Conservation (phyloP, 371 early-diverging fungal species). For the Rhizopus arrhizus region DNA sequence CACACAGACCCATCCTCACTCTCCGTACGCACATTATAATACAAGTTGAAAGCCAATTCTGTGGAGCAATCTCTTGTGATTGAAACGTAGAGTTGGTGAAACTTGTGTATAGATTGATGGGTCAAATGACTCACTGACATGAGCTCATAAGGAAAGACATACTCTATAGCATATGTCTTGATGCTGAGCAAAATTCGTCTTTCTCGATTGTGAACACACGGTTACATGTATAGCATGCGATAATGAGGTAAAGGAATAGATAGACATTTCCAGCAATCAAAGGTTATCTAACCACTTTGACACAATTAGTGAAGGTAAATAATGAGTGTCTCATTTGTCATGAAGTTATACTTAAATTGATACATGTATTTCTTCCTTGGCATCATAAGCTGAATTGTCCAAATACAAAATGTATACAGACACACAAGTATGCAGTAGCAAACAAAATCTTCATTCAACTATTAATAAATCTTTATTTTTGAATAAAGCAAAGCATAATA, state of each 20-base stretch:
- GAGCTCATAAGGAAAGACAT: constrained; percentile 26
- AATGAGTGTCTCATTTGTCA: constrained; percentile 70
- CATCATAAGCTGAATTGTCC: too few species aligned
- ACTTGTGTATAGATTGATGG: constrained; percentile 48
- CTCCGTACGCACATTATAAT: constrained; percentile 55
- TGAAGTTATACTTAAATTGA: constrained; percentile 53
- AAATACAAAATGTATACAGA: too few species aligned
- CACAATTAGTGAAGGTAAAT: constrained; percentile 40
- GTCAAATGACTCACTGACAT: constrained; percentile 27
- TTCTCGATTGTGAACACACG: constrained; percentile 64
- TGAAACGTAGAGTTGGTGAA: constrained; percentile 59
- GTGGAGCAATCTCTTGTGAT: constrained; percentile 55
- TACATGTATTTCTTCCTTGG: constrained; percentile 49
- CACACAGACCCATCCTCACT: constrained; percentile 52
- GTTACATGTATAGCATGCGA: constrained; percentile 66
- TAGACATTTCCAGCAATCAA: constrained; percentile 10
- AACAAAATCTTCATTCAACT: too few species aligned
- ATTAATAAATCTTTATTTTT: too few species aligned
- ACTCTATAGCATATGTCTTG: constrained; percentile 61
- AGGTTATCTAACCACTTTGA: too few species aligned
- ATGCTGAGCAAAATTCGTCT: constrained; percentile 61
- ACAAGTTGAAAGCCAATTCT: constrained; percentile 48
- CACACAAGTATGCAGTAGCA: too few species aligned
- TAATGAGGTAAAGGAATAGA: constrained; percentile 38
- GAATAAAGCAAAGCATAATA: too few species aligned